A percentile compares a stretch with the other conserved stretches of the same genome.
These are phyloP conservation scores for Hypoxylon sp. DNA, from an alignment of 2,329 filamentous ascomycete genomes.

Conservation along the genomic window DNA sequence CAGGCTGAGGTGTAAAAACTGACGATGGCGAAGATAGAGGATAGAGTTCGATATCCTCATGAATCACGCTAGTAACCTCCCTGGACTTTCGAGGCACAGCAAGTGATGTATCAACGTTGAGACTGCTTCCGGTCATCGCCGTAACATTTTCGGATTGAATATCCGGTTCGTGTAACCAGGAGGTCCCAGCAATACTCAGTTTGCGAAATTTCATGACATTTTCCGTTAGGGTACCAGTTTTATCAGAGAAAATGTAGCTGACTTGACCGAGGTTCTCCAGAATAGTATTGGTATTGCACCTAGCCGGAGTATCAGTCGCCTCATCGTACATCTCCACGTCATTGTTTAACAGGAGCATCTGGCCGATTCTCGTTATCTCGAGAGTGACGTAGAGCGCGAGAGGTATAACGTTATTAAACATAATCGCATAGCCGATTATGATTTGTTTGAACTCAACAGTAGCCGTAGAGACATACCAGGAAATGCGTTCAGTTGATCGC, in stretches of 20 bases:
- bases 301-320: slow-evolving; percentile 84
- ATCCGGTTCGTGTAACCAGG: slow-evolving; percentile 88
- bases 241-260: slow-evolving; percentile 91
- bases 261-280: slow-evolving; percentile 94
- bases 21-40: slow-evolving; percentile 47
- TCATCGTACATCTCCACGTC: slow-evolving; percentile 94
- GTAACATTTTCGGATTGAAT: slow-evolving; percentile 54
- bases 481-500: slow-evolving; percentile 71
- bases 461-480: slow-evolving; percentile 82
- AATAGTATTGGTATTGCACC: slow-evolving; percentile 93
- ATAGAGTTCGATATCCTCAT: slow-evolving; percentile 51
- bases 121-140: slow-evolving; percentile 7
- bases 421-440: slow-evolving; percentile 91
- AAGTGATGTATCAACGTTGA: slow-evolving; percentile 15
- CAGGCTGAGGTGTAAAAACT: slow-evolving; percentile 32
- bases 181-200: slow-evolving; percentile 87
- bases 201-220: slow-evolving; percentile 97
- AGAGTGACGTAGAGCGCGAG: slow-evolving; percentile 91
- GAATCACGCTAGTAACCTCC: slow-evolving; percentile 47
- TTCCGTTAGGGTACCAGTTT: slow-evolving; percentile 93
- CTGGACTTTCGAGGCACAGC: slow-evolving; percentile 41
- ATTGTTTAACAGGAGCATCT: slow-evolving; percentile 81
- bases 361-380: slow-evolving; percentile 85
- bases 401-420: slow-evolving; percentile 97
- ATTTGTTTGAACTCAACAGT: slow-evolving; percentile 83